phyloP scores from a whole-genome alignment of 306 rosid species.

The Gillenia trifoliata region DNA sequence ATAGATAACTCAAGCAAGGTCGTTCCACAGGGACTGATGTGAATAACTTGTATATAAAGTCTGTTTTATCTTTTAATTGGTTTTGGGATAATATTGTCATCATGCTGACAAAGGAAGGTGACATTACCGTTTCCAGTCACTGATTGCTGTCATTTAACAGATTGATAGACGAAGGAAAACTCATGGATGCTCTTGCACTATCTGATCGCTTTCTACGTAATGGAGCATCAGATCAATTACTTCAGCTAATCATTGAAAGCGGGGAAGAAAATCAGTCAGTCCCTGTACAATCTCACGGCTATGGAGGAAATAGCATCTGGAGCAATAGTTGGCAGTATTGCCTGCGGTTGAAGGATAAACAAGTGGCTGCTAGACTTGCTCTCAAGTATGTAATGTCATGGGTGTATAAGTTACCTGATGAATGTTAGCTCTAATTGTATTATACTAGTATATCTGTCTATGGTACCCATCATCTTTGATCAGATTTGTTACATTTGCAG shows the following conservation, averaged over 20 bases:
- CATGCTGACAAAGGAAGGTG: slow-evolving; percentile 9
- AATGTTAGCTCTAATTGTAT: slow-evolving; percentile 13
- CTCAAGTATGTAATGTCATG: slow-evolving; percentile 52
- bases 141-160: slow-evolving; percentile 35
- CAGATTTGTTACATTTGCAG: slow-evolving; percentile 7
- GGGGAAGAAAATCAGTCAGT: slow-evolving; percentile 60
- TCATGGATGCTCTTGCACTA: slow-evolving; percentile 95
- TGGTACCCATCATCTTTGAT: neutral
- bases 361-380: slow-evolving; percentile 86
- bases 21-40: too few relatives aligned
- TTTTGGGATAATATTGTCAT: slow-evolving; percentile 5
- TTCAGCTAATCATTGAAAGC: slow-evolving; percentile 74
- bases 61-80: neutral
- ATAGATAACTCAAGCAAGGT: too few relatives aligned
- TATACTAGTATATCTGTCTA: slow-evolving; percentile 8
- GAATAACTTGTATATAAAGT: too few relatives aligned
- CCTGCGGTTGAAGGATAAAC: slow-evolving; percentile 88
- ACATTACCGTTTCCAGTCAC: slow-evolving; percentile 6
- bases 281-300: slow-evolving; percentile 51
- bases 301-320: slow-evolving; percentile 57
- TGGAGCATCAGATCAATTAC: slow-evolving; percentile 87
- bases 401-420: slow-evolving; percentile 19
- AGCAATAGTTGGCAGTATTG: slow-evolving; percentile 97
- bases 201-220: slow-evolving; percentile 96
- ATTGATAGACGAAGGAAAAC: slow-evolving; percentile 80